Conservation (phyloP, 371 early-diverging fungal species). For the Mucor lusitanicus region DNA sequence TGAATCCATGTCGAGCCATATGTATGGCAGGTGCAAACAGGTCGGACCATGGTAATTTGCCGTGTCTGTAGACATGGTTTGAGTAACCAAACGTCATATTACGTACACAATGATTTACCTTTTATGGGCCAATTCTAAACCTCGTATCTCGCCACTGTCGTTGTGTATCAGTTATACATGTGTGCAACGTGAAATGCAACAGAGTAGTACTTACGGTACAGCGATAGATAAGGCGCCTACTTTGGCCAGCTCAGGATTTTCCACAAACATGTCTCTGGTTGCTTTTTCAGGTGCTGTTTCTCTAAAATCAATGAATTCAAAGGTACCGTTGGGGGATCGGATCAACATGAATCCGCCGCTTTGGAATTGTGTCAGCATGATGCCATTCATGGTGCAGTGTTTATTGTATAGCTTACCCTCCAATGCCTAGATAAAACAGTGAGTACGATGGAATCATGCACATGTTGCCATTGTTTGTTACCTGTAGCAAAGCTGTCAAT, state of each 20-base stretch:
- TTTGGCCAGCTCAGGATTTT: conserved; percentile 65
- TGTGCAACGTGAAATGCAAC: neutral
- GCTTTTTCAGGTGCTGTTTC: conserved; percentile 91
- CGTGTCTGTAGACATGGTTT: conserved; percentile 49
- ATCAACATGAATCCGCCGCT: conserved; percentile 98
- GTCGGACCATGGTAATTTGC: conserved; percentile 84
- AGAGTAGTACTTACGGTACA: conserved; percentile 71
- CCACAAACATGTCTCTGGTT: conserved; percentile 68
- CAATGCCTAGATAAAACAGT: conserved; percentile 29
- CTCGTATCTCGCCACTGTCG: conserved; percentile 83
- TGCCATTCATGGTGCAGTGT: neutral
- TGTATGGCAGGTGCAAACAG: conserved; percentile 85
- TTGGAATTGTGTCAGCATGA: neutral
- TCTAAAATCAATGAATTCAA: conserved; percentile 78
- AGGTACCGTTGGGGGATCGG: conserved; percentile 62
- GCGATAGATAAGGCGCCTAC: conserved; percentile 85
- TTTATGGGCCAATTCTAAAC: conserved; percentile 83
- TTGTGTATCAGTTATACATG: neutral
- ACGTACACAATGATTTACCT: conserved; percentile 21
- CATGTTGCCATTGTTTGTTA: neutral
- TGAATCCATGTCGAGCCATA: conserved; percentile 83
- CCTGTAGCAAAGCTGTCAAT: conserved; percentile 96
- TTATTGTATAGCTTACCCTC: conserved; percentile 33
- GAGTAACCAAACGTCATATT: conserved; percentile 2
- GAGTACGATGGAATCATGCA: neutral